Percentiles rank a stretch among this genome's conserved stretches.
phyloP scores from a whole-genome alignment of 2,329 filamentous ascomycete genomes.

The Cladosporium sp. region DNA sequence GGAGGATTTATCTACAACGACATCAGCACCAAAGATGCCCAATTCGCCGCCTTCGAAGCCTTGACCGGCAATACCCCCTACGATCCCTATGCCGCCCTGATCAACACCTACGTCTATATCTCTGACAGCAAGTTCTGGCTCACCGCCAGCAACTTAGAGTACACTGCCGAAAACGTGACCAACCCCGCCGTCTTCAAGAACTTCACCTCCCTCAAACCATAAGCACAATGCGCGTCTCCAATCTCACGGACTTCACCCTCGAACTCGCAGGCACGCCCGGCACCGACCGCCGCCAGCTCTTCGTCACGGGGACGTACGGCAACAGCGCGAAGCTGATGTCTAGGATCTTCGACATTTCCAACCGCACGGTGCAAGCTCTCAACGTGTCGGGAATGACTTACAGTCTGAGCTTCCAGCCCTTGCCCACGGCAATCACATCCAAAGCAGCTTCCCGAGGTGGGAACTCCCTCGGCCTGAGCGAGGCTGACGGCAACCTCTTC shows the following conservation, averaged over 20 bases:
- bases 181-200: constrained; percentile 24
- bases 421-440: constrained; percentile 23
- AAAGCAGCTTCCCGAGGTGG: constrained; percentile 11
- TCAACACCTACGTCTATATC: constrained; percentile 23
- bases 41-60: constrained; percentile 21
- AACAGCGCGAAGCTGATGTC: constrained; percentile 25
- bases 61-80: constrained; percentile 21
- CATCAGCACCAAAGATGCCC: constrained; percentile 43
- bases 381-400: constrained; percentile 20
- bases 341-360: constrained; percentile 23
- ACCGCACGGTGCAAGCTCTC: constrained; percentile 22
- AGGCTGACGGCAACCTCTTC: constrained; percentile 21
- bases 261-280: constrained; percentile 21
- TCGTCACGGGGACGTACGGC: constrained; percentile 26
- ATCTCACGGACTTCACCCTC: constrained; percentile 26
- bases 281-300: constrained; percentile 22
- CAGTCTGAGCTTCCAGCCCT: constrained; percentile 26
- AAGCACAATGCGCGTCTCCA: constrained; percentile 26
- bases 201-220: constrained; percentile 25
- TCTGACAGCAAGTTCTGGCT: constrained; percentile 21
- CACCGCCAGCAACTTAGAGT: constrained; percentile 25
- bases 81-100: constrained; percentile 27
- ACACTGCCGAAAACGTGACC: constrained; percentile 24
- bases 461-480: constrained; percentile 19
- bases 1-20: constrained; percentile 47